These are phyloP conservation scores for Leishmania arabica DNA, from an alignment of 208 protist species.

Conservation along the genomic window DNA sequence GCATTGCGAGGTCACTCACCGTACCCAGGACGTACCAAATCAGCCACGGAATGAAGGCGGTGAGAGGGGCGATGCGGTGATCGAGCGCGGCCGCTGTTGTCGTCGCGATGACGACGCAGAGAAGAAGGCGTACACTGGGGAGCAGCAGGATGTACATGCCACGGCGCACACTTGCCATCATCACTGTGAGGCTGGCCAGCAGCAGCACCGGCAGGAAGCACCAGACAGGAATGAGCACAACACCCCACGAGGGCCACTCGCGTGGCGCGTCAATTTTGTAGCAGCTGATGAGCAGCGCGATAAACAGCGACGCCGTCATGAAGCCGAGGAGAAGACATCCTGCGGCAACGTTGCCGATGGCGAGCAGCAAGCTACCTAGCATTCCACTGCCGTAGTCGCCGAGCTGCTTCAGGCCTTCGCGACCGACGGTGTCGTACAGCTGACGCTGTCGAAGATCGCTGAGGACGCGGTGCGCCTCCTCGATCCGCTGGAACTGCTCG, in stretches of 20 bases:
- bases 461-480: conserved; percentile 97
- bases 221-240: conserved; percentile 46
- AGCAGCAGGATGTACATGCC: conserved; percentile 24
- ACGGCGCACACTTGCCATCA: conserved; percentile 12
- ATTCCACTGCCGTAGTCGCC: conserved; percentile 38
- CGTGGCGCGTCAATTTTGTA: conserved; percentile 26
- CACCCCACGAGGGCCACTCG: conserved; percentile 30
- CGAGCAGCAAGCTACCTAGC: conserved; percentile 25
- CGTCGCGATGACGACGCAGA: conserved; percentile 28
- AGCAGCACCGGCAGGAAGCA: conserved; percentile 30
- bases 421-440: conserved; percentile 97
- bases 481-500: conserved; percentile 91
- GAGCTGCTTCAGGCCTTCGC: conserved; percentile 92
- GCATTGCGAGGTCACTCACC: conserved; percentile 24
- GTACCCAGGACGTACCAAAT: conserved; percentile 38
- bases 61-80: conserved; percentile 24
- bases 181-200: conserved; percentile 22
- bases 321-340: conserved; percentile 22
- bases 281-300: conserved; percentile 24
- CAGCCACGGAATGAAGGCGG: conserved; percentile 41
- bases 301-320: conserved; percentile 17
- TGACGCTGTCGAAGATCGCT: conserved; percentile 92
- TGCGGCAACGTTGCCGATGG: conserved; percentile 16
- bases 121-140: conserved; percentile 18
- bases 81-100: conserved; percentile 46